A percentile compares a stretch with the other conserved stretches of the same genome.
phyloP scores from a whole-genome alignment of 371 early-diverging fungal species.

The Zancudomyces culisetae region DNA sequence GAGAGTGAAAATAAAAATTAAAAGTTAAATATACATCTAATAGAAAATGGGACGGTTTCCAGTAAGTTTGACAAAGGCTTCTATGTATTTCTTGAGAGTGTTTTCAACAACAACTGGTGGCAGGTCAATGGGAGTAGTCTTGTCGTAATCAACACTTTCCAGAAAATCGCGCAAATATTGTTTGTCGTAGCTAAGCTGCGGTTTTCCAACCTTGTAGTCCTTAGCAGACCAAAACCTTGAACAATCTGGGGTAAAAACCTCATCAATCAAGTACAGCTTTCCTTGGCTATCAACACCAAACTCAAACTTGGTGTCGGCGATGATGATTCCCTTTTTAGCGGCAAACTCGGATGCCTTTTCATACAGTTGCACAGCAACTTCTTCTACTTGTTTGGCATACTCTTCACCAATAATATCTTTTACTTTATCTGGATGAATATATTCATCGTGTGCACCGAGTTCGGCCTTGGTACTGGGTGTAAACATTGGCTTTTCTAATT shows the following conservation, averaged over 20 bases:
- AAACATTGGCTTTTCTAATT: slow-evolving; percentile 64
- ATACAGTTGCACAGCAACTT: slow-evolving; percentile 40
- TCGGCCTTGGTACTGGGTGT: slow-evolving; percentile 97
- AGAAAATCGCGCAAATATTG: slow-evolving; percentile 90
- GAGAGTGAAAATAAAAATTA: too few relatives aligned
- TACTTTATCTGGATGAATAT: slow-evolving; percentile 78
- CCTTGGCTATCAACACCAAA: slow-evolving; percentile 81
- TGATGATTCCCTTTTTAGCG: slow-evolving; percentile 66
- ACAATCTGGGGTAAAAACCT: slow-evolving; percentile 94
- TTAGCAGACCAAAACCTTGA: slow-evolving; percentile 90
- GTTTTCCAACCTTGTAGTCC: slow-evolving; percentile 53
- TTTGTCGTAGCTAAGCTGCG: slow-evolving; percentile 91
- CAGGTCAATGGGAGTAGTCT: slow-evolving; percentile 43
- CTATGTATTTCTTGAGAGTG: slow-evolving; percentile 73
- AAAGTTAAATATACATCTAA: too few relatives aligned
- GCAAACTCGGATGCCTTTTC: slow-evolving; percentile 65
- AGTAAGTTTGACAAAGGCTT: slow-evolving; percentile 69
- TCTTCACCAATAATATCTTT: slow-evolving; percentile 68
- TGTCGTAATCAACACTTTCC: slow-evolving; percentile 72
- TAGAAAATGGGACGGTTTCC: slow-evolving; percentile 47
- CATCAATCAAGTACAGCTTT: slow-evolving; percentile 70
- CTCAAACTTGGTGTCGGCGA: slow-evolving; percentile 98
- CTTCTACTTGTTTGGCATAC: slow-evolving; percentile 38
- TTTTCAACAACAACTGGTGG: slow-evolving; percentile 65
- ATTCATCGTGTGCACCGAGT: slow-evolving; percentile 91